Conservation (phyloP, 345 rosid species). For the Euphorbia lathyris region DNA sequence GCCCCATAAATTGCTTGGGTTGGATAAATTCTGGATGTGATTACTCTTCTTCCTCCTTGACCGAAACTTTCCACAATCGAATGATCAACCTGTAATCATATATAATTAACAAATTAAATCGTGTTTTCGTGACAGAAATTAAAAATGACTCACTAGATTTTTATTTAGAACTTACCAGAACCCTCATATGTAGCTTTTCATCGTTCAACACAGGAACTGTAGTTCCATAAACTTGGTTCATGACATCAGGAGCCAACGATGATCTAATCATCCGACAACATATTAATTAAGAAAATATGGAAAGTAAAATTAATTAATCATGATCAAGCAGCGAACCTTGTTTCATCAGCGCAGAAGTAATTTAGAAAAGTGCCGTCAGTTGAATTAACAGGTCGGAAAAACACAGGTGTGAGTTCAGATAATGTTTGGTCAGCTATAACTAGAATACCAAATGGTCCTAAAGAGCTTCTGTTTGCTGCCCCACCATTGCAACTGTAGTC, state of each 20-base stretch:
- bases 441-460: conserved; percentile 80
- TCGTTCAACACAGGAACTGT: conserved; percentile 60
- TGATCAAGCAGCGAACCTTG: conserved; percentile 43
- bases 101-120: no score
- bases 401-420: conserved; percentile 72
- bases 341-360: conserved; percentile 68
- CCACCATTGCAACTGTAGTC: conserved; percentile 45
- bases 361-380: conserved; percentile 37
- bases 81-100: conserved; percentile 83
- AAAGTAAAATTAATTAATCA: no score
- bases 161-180: conserved; percentile 54
- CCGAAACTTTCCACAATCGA: conserved; percentile 85
- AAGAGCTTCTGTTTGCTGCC: conserved; percentile 45
- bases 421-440: conserved; percentile 64
- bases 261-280: conserved; percentile 41
- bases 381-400: conserved; percentile 49
- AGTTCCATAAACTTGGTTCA: conserved; percentile 57
- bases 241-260: conserved; percentile 57
- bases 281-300: background rate
- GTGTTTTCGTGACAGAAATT: no score
- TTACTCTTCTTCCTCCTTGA: conserved; percentile 81
- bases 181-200: conserved; percentile 64
- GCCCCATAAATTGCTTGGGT: conserved; percentile 84
- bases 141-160: no score
- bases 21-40: conserved; percentile 81